Base-by-base conservation (phyloP, 2,329 filamentous ascomycete species). In the Fusarium torulosum region DNA sequence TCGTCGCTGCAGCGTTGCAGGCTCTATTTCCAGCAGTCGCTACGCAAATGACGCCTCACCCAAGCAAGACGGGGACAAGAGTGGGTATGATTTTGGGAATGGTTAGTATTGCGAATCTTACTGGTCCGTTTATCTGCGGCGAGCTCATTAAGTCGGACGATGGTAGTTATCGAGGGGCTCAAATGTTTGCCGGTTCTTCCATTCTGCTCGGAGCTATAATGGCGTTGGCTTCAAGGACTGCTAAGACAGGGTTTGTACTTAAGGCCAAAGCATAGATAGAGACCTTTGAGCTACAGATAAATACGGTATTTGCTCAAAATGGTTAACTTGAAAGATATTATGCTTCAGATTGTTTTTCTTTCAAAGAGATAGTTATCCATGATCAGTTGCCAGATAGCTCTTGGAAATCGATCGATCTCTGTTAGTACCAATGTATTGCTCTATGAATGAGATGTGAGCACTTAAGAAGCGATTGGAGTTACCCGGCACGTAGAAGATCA, bases 1-100 rank as follows among this genome's bases (percentile, higher is more conserved):
- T 88, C 6, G 77, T 80, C 6, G 82, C 80, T 0, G 84, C 83
- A 0, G 83, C 80, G 1, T 78, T 85, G 17, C 84, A 86, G 66
- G 79, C 80, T 2, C 74, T 88, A 1, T 85, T 86, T 55, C 84
- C 85, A 0, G 82, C 83, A 1, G 82, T 81, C 0, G 68, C 85
- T 13, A 82, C 81, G 27, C 83, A 81, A 23, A 75, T 79, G 67
- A 75, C 75, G 3, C 72, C 73, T 3, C 71, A 79, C 50, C 66
- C 75, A 10, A 71, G 59, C 20, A 77, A 71, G 27, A 75, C 74
- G 0, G 79, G 79, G 3, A 74, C 73, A 0, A 68, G 78, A 4
- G 74, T 79, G 7, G 79, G 79, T 0, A 80, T 80, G 77, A 73
- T 78, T 7, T 55, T 80, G 11, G 71, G 70, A 0, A 67, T 78